Conservation (phyloP, 129 eudicot species). For the Flaveria trinervia region DNA sequence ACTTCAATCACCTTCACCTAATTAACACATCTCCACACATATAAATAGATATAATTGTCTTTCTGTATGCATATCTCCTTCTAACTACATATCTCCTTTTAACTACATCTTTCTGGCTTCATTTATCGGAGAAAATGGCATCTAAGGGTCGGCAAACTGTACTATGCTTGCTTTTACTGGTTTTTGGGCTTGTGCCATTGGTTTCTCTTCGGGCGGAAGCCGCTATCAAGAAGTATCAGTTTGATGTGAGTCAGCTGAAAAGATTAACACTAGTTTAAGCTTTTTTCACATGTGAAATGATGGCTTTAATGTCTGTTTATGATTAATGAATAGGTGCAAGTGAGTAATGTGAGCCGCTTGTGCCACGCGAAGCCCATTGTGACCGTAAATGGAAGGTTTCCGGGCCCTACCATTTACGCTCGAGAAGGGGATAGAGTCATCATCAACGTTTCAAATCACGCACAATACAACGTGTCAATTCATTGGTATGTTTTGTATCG, state of each 20-base stretch:
- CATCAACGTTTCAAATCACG: slow-evolving; percentile 16
- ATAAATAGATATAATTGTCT: slow-evolving; percentile 8
- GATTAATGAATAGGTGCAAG: slow-evolving; percentile 9
- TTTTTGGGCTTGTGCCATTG: slow-evolving; percentile 18
- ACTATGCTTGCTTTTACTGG: slow-evolving; percentile 2
- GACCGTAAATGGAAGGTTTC: slow-evolving; percentile 6
- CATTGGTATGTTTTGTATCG: not conserved
- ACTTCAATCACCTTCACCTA: slow-evolving; percentile 36
- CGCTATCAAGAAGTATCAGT: slow-evolving; percentile 51
- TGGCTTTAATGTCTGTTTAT: no score
- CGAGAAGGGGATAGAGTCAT: slow-evolving; percentile 16
- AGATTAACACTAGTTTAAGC: no score
- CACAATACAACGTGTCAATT: slow-evolving; percentile 12
- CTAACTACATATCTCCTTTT: no score
- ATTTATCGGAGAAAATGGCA: slow-evolving; percentile 29
- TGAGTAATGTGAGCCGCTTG: slow-evolving; percentile 4
- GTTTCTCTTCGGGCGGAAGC: slow-evolving; percentile 32
- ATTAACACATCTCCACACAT: not conserved
- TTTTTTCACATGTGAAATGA: not conserved
- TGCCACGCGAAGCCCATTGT: slow-evolving; percentile 11
- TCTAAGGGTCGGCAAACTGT: not conserved
- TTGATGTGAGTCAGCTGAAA: slow-evolving; percentile 38
- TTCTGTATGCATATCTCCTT: slow-evolving; percentile 2
- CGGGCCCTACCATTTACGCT: slow-evolving; percentile 4
- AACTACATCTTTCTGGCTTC: slow-evolving; percentile 14